Evolutionary conservation across 768 basidiomycete genomes (phyloP), one percentile per base, ranked within the genome.

Genomic region (Tulasnella sp.): DNA sequence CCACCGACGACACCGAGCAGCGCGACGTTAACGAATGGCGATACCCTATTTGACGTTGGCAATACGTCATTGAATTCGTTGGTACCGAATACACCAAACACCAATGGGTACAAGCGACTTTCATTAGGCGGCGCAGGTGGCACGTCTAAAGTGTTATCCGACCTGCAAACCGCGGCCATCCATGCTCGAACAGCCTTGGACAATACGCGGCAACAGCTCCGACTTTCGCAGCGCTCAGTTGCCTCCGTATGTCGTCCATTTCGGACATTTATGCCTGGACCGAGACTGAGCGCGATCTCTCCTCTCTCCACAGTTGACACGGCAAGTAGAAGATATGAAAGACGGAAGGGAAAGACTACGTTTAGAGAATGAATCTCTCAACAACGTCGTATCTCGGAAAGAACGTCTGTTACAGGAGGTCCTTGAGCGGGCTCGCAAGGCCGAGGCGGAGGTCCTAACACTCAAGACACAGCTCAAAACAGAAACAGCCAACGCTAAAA

Each of bases 141-240:
- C n/a, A 95, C 93, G 12, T 94, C 94, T 19, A 94, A 92, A 80
- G 94, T 96, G 34, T 85, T 96, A 74, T 92, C 92, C 1, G 93
- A 94, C 82, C 86, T 96, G 29, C 94, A 96, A 82, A 87, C 91
- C 0, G 94, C 93, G 71, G 92, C 95, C 8, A 85, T 90, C 64
- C 90, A 91, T 78, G 91, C 93, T 37, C 87, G 90, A 70, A 91
- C 89, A 78, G 93, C 93, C 71, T 85, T 96, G 76, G 94, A 96
- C 82, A 93, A 94, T 81, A 93, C 94, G 14, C 92, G 93, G 81
- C 84, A 88, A 25, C 94, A 96, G 81, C 85, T 96, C 67, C 83
- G 94, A 77, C 37, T 94, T 54, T 91, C 91, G 11, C 94, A 96
- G 81, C 85, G 93, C 76, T 90, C 89, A 69, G 94, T 95, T 14